Percentiles rank a stretch among this genome's conserved stretches.
These are phyloP conservation scores for Setaria italica DNA, from an alignment of 202 grass and related monocot genomes.

Conservation along the genomic window DNA sequence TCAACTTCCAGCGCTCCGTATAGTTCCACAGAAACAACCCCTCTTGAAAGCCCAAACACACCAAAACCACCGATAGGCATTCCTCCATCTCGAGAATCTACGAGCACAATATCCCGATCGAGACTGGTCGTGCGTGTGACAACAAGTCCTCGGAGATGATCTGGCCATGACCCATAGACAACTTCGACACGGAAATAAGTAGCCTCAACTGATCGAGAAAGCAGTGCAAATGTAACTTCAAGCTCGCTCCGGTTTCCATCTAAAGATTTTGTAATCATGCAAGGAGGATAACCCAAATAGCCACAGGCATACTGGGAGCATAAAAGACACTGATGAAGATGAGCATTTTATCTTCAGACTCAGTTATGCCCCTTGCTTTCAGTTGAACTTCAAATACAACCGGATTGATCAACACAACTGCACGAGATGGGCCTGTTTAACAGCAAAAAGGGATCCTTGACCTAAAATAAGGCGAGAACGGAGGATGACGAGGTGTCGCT, in stretches of 20 bases:
- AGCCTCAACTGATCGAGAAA: background rate
- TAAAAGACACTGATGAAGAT: background rate
- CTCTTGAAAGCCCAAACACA: background rate
- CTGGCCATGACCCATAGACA: background rate
- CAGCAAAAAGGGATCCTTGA: too few species aligned
- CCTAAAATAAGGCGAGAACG: too few species aligned
- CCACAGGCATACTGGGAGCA: background rate
- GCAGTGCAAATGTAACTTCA: background rate
- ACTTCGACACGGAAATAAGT: background rate
- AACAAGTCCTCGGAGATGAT: background rate
- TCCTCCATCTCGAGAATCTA: background rate
- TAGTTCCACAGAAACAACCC: background rate
- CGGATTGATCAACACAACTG: background rate
- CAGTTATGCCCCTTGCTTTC: background rate
- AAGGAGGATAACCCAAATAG: background rate
- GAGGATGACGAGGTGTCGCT: too few species aligned
- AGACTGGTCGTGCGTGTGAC: background rate
- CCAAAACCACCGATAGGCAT: background rate
- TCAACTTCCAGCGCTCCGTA: slow-evolving; percentile 2
- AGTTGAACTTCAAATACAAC: slow-evolving; percentile 20
- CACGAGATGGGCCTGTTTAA: slow-evolving; percentile 26
- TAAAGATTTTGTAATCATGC: background rate
- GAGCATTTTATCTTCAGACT: slow-evolving; percentile 12
- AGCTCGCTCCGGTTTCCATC: background rate
- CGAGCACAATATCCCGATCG: background rate